Evolutionary conservation across 768 basidiomycete species (phyloP).

Genomic region (Termitomyces sp.): DNA sequence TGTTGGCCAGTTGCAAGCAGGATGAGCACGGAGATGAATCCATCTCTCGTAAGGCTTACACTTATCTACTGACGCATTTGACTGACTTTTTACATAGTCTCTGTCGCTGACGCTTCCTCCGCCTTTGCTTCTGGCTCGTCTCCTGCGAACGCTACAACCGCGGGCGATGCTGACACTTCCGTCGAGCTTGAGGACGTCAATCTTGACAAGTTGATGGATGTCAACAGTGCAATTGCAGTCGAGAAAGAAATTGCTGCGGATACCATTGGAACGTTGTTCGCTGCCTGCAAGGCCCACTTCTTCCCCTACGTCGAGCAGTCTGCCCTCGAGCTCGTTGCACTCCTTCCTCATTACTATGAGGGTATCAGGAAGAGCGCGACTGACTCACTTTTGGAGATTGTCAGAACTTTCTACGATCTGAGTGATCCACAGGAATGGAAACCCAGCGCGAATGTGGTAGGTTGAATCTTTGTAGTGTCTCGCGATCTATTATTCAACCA

Average conservation of each 20-base stretch:
- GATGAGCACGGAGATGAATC: conserved; percentile 69
- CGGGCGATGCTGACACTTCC: conserved; percentile 54
- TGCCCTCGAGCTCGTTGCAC: conserved; percentile 71
- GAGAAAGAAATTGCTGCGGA: conserved; percentile 99
- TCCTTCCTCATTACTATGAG: conserved; percentile 93
- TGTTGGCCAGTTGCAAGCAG: conserved; percentile 81
- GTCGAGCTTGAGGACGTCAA: conserved; percentile 76
- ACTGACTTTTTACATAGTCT: conserved; percentile 31
- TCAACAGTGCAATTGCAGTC: conserved; percentile 94
- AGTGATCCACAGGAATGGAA: conserved; percentile 81
- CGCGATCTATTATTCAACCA: neutral
- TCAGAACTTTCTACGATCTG: conserved; percentile 89
- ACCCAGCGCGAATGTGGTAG: conserved; percentile 63
- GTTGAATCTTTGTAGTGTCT: conserved; percentile 20
- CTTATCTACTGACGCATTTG: neutral
- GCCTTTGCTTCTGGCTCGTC: conserved; percentile 75
- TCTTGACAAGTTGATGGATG: conserved; percentile 83
- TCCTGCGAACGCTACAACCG: conserved; percentile 63
- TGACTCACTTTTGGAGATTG: conserved; percentile 82
- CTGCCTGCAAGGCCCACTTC: conserved; percentile 78
- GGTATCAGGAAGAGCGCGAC: conserved; percentile 94
- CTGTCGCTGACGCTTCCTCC: conserved; percentile 49
- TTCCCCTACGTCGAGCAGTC: conserved; percentile 86
- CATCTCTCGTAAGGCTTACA: conserved; percentile 34
- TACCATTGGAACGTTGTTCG: conserved; percentile 89